These are phyloP conservation scores for Crotalaria pallida DNA, from an alignment of 306 rosid species.

Conservation along the genomic window DNA sequence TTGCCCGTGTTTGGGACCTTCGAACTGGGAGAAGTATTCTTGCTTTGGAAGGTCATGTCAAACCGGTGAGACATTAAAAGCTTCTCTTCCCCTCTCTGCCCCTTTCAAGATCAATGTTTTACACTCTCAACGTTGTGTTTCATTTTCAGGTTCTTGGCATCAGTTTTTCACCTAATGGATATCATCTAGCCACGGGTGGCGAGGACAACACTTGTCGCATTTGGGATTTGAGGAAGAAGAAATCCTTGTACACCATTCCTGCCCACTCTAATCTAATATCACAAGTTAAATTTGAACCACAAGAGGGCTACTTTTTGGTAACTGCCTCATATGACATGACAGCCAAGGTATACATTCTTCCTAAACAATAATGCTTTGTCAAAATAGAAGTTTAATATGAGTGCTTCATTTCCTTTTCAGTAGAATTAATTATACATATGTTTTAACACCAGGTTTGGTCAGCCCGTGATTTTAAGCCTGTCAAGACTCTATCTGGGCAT, in stretches of 20 bases:
- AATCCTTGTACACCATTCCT: slow-evolving; percentile 76
- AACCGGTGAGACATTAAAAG: slow-evolving; percentile 53
- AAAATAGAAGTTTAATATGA: neutral
- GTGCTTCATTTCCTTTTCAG: slow-evolving; percentile 9
- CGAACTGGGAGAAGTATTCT: slow-evolving; percentile 91
- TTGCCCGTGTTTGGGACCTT: slow-evolving; percentile 95
- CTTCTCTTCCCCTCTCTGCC: neutral
- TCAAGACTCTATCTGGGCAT: slow-evolving; percentile 84
- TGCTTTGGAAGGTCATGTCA: slow-evolving; percentile 94
- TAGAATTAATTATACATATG: slow-evolving; percentile 16
- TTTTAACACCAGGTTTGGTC: slow-evolving; percentile 75
- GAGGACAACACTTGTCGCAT: slow-evolving; percentile 90
- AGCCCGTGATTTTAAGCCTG: slow-evolving; percentile 88
- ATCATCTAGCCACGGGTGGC: slow-evolving; percentile 86
- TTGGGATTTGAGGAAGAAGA: slow-evolving; percentile 93
- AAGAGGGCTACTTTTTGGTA: slow-evolving; percentile 91
- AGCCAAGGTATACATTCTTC: slow-evolving; percentile 59
- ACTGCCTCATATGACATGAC: slow-evolving; percentile 94
- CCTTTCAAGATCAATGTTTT: neutral
- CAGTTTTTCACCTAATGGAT: slow-evolving; percentile 87
- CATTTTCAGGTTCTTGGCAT: slow-evolving; percentile 69
- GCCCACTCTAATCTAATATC: slow-evolving; percentile 92
- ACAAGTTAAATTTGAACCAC: slow-evolving; percentile 90
- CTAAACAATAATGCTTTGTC: slow-evolving; percentile 10
- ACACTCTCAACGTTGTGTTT: slow-evolving; percentile 1